Percentiles rank a stretch among this genome's conserved stretches.
Evolutionary conservation across 352 stramenopile genomes (phyloP).

Genomic region (Phytophthora gonapodyides): DNA sequence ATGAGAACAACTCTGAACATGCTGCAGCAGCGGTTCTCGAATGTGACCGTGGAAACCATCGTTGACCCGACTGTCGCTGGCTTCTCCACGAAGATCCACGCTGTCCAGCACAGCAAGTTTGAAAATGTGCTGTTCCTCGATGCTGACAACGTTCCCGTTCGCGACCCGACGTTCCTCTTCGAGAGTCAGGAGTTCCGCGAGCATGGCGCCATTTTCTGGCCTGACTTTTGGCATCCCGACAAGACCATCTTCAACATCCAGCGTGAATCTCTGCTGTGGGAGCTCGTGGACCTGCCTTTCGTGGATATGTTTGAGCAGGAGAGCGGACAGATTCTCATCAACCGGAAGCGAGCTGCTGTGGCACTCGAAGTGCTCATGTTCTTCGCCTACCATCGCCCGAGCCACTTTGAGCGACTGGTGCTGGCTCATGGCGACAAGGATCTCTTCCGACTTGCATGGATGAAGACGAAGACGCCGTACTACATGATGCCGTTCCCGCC

Average conservation of each 20-base stretch:
- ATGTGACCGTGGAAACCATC: slow-evolving; percentile 56
- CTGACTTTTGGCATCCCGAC: slow-evolving; percentile 75
- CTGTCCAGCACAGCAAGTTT: slow-evolving; percentile 66
- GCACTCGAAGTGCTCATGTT: slow-evolving; percentile 66
- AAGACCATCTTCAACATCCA: slow-evolving; percentile 80
- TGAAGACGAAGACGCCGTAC: slow-evolving; percentile 65
- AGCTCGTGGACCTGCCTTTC: slow-evolving; percentile 62
- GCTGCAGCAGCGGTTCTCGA: slow-evolving; percentile 37
- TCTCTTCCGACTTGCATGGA: slow-evolving; percentile 78
- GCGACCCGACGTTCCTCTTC: slow-evolving; percentile 75
- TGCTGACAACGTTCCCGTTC: slow-evolving; percentile 66
- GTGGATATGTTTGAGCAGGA: slow-evolving; percentile 86
- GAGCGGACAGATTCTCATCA: slow-evolving; percentile 74
- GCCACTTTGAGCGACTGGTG: slow-evolving; percentile 62
- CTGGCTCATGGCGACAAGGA: slow-evolving; percentile 81
- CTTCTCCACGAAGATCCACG: slow-evolving; percentile 75
- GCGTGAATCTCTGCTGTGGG: slow-evolving; percentile 57
- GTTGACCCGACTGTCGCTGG: slow-evolving; percentile 45
- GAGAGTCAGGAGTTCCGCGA: slow-evolving; percentile 43
- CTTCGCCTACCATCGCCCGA: slow-evolving; percentile 64
- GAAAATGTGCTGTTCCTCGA: slow-evolving; percentile 79
- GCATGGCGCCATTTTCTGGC: slow-evolving; percentile 71
- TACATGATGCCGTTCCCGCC: slow-evolving; percentile 66
- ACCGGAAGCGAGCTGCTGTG: slow-evolving; percentile 39
- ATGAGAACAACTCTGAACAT: slow-evolving; percentile 40